Base-by-base conservation (phyloP, 1,139 yeast genomes). In the Petasospora fabianii region DNA sequence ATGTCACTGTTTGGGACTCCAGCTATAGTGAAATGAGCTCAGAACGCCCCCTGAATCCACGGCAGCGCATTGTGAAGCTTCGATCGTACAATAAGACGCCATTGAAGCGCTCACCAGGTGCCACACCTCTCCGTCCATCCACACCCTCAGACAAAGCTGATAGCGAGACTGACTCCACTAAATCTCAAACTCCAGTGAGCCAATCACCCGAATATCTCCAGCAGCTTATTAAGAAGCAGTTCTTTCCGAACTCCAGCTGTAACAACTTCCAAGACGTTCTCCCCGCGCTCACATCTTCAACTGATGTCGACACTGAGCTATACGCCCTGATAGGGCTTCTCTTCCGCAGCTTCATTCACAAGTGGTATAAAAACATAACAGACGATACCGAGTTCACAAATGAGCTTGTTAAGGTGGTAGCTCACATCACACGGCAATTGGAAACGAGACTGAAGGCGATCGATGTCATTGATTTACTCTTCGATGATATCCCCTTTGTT, bases 241-340 rank as follows among this genome's bases (percentile, higher is more conserved):
- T 61, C 36, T 49, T 52, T 17, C 60, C 62, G 6, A 36, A 22
- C 8, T 3, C 22, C 19, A 29, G 29, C 4, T 29, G 35, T 19
- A 28, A 36, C 5, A 48, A 47, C 24, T 50, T 56, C 48, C 39
- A 49, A n/a, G 55, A 51, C n/a, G 43, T 44, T 5, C 50, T 66
- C 4, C 68, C 69, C 1, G 45, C 51, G 2, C 50, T 67, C 19
- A 63, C 69, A 4, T 54, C 62, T 4, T 57, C 63, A 0, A 53
- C 56, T 3, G 47, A 45, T 2, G 62, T 71, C 5, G 74, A 73
- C 48, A 44, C 59, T 1, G 68, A 71, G 47, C 52, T 73, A 7
- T 71, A 71, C 47, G 68, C 73, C 1, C 48, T 74, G 5, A 43
- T 71, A 9, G 73, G 74, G 1, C 53, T 73, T 17, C 50, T 73